These are phyloP conservation scores for Colletotrichum costaricense DNA, from an alignment of 2,329 filamentous ascomycete species.

Conservation along the genomic window DNA sequence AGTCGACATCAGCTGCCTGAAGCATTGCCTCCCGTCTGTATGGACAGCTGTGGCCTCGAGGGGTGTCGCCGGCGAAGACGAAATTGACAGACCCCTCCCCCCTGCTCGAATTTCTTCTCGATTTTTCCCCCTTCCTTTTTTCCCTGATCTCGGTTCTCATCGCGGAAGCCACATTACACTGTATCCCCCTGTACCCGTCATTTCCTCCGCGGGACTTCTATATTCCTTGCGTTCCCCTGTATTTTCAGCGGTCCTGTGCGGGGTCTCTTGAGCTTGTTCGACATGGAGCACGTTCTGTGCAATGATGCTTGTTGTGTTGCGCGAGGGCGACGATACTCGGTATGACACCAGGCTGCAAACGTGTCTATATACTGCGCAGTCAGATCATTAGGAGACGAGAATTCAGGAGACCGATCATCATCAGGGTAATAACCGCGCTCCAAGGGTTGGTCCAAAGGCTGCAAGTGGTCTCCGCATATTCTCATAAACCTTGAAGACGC, in stretches of 20 bases:
- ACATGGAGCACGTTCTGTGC: neutral
- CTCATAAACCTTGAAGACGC: neutral
- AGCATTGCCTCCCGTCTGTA: neutral
- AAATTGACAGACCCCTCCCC: constrained; percentile 18
- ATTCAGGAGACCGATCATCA: neutral
- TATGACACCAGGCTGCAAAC: neutral
- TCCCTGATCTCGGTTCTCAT: constrained; percentile 6
- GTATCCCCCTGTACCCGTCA: neutral
- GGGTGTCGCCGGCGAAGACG: constrained; percentile 9
- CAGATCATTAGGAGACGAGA: neutral
- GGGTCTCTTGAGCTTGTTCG: constrained; percentile 11
- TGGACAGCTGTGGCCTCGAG: neutral
- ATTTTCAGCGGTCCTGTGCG: neutral
- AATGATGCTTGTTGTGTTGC: neutral
- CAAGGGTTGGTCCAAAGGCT: constrained; percentile 2
- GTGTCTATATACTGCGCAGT: neutral
- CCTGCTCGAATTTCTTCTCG: constrained; percentile 24
- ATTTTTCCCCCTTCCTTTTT: constrained; percentile 18
- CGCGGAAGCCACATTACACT: constrained; percentile 1
- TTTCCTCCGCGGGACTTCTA: neutral
- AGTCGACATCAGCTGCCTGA: neutral
- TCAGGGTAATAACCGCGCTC: neutral
- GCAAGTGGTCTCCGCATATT: neutral
- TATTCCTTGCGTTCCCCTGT: constrained; percentile 1
- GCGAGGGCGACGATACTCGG: neutral